Evolutionary conservation across 192 early-diverging fungal genomes (phyloP), one percentile per base, ranked within the genome.

Genomic region (Ambispora gerdemannii): DNA sequence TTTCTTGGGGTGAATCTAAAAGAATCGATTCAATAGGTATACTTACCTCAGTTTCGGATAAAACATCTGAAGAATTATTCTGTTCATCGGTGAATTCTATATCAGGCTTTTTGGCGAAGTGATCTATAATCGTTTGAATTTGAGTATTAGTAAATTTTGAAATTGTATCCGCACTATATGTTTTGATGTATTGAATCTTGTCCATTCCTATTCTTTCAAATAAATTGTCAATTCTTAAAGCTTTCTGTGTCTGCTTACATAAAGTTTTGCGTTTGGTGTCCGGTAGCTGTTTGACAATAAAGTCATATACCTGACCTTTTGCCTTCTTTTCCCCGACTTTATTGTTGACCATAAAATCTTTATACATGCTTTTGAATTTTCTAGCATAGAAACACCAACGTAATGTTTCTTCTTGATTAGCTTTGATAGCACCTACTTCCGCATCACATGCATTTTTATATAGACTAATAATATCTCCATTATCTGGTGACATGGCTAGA

Each of bases 351-450:
- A 63, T 63, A 63, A 63, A 24, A 33, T 25, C 36, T 25, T 63
- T 7, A 27, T 43, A 31, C 62, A 43, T 33, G 47, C 3, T 7
- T 63, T 22, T 63, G 62, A 63, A 63, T 43, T 63, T 22, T 36
- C 24, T 63, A 24, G 2, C 6, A 19, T 63, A 63, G 38, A 63
- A n/a, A 24, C n/a, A 63, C 62, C 62, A 63, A 63, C 32, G 38
- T 63, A 63, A 63, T 17, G 38, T 63, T 63, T 63, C 61, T 63
- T 63, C 11, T 25, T 59, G 11, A 32, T 59, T 59, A 59, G 56
- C 56, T 24, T 4, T 22, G 30, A 28, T 59, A 28, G 56, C 56
- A 2, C 35, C 31, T n/a, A n/a, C n/a, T n/a, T n/a, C n/a, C n/a
- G n/a, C n/a, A n/a, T n/a, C 19, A 10, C 10, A 50, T 13, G 31